Percentiles rank a stretch among this genome's conserved stretches.
These are phyloP conservation scores for Penicillium turbatum DNA, from an alignment of 495 filamentous ascomycete species.

Conservation along the genomic window DNA sequence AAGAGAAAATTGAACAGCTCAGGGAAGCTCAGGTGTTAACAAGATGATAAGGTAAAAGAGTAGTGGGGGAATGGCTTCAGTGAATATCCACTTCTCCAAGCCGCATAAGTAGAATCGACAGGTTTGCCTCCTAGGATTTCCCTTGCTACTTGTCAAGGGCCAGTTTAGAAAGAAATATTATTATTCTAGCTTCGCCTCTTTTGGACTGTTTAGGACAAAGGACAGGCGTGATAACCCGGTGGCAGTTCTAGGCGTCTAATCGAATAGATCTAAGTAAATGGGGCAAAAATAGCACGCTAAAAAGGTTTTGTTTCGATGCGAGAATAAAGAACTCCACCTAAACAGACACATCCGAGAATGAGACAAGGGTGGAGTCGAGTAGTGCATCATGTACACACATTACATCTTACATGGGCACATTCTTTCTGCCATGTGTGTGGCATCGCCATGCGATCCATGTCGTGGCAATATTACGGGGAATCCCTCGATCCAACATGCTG, in stretches of 20 bases:
- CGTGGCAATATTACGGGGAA: conserved; percentile 10
- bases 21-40: conserved; percentile 3
- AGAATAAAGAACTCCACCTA: conserved; percentile 3
- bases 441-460: conserved; percentile 18
- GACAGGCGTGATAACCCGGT: conserved; percentile 1
- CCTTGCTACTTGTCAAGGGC: conserved; percentile 4
- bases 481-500: neutral
- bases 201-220: conserved; percentile 9
- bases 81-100: conserved; percentile 10
- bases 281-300: conserved; percentile 24
- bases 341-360: conserved; percentile 15
- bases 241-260: conserved; percentile 4
- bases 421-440: conserved; percentile 17
- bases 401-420: neutral
- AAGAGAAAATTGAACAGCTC: neutral
- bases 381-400: conserved; percentile 6
- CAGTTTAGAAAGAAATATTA: neutral
- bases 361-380: conserved; percentile 19
- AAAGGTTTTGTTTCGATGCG: conserved; percentile 10
- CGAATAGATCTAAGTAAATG: conserved; percentile 1
- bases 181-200: conserved; percentile 18
- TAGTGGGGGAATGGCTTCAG: conserved; percentile 4
- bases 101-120: conserved; percentile 1
- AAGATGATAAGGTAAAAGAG: conserved; percentile 9
- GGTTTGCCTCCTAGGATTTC: conserved; percentile 8